Evolutionary conservation across 257 asterid genomes (phyloP), one percentile per base, ranked within the genome.

Genomic region (Penstemon barbatus): DNA sequence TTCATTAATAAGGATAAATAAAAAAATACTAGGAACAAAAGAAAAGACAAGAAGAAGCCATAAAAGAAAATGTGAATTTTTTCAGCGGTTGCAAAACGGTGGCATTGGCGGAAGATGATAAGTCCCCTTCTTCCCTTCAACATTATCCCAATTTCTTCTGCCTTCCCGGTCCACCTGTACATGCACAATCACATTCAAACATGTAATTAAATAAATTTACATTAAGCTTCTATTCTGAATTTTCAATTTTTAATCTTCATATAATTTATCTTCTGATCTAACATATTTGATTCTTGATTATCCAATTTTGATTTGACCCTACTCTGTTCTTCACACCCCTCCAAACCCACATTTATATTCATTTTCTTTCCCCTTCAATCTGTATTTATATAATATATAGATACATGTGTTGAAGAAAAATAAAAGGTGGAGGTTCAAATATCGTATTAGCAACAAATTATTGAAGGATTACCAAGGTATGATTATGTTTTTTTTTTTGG

Each of bases 101-200:
- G 80, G 74, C 50, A 70, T 46, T 46, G 75, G 71, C 61, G 88
- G 91, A 78, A 80, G 96, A 77, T 85, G 84, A 83, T 50, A 79
- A 81, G 97, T 89, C 92, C 52, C 73, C 85, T 80, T 89, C 97
- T 76, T 76, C 33, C 77, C 78, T 73, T 74, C 77, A 71, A 74
- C 87, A 79, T 85, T 76, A 78, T 76, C 79, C 88, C 87, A 25
- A 25, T 25, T 25, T 25, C 33, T 25, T 25, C 33, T 25, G 33
- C 33, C 33, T 25, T 25, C 33, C 33, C 33, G 2, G 33, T 25
- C 33, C 33, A 25, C 33, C 33, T 25, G 0, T 80, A 79, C 82
- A 68, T 43, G 33, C 43, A 72, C 84, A 92, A 80, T 61, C 74
- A 71, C 39, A 8, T 55, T 41, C 78, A 58, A 33, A 61, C 76